Conservation (phyloP, 805 yeast genomes). For the Tetrapisispora fleetii region DNA sequence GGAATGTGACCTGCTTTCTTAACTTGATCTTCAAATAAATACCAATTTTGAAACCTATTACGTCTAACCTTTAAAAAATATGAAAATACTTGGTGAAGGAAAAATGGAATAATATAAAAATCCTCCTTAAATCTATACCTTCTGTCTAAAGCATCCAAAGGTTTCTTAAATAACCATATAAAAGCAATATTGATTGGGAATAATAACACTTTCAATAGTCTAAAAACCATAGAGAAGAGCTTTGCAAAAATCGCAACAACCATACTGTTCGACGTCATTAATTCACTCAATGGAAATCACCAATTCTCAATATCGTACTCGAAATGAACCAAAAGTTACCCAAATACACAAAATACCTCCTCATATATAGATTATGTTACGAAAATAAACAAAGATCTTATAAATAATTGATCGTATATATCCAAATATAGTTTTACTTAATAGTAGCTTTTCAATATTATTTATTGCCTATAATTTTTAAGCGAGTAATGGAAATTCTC, state of each 20-base stretch:
- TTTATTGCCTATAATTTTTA: neutral
- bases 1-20: constrained; percentile 36
- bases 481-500: neutral
- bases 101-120: constrained; percentile 38
- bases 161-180: constrained; percentile 8
- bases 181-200: constrained; percentile 8
- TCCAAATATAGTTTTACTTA: too few relatives aligned
- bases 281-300: too few relatives aligned
- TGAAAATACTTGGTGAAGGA: constrained; percentile 32
- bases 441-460: neutral
- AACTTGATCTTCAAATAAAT: constrained; percentile 52
- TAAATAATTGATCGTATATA: too few relatives aligned
- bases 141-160: constrained; percentile 17
- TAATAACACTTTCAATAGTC: constrained; percentile 4
- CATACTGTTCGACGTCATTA: neutral
- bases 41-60: constrained; percentile 51
- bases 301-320: neutral
- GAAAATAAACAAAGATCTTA: too few relatives aligned
- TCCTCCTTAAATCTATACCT: constrained; percentile 41
- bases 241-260: neutral
- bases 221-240: neutral
- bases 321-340: neutral
- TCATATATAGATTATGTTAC: too few relatives aligned
- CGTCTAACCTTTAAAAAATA: constrained; percentile 27
- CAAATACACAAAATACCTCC: too few relatives aligned